phyloP scores from a whole-genome alignment of 2,329 filamentous ascomycete genomes.

The Cladosporium sp. region DNA sequence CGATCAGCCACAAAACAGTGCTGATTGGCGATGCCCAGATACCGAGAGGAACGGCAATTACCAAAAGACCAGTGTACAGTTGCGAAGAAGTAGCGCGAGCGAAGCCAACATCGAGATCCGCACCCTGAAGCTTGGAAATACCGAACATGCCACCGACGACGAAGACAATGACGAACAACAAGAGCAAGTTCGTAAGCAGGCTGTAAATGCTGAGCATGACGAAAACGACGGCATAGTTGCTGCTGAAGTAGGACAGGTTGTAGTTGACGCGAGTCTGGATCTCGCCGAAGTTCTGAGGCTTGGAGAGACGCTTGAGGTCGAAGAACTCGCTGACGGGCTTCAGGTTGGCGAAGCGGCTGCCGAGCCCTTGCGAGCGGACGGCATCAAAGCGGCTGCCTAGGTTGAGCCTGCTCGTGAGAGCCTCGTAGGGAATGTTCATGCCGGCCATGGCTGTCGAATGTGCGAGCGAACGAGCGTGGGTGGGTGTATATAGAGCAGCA shows the following conservation, averaged over 20 bases:
- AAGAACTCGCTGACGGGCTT: constrained; percentile 89
- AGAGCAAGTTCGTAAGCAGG: constrained; percentile 76
- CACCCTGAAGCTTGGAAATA: constrained; percentile 84
- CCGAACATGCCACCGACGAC: constrained; percentile 82
- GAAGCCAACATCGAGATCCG: constrained; percentile 80
- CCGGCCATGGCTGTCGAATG: constrained; percentile 41
- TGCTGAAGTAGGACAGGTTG: constrained; percentile 95
- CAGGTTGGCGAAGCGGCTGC: constrained; percentile 84
- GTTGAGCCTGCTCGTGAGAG: constrained; percentile 86
- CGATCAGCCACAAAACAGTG: constrained; percentile 91
- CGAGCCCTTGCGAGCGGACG: constrained; percentile 73
- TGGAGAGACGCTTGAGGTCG: constrained; percentile 91
- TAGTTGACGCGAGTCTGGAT: constrained; percentile 92
- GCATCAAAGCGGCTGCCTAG: constrained; percentile 78
- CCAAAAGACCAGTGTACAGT: constrained; percentile 83
- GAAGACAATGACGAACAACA: constrained; percentile 90
- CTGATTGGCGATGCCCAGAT: constrained; percentile 79
- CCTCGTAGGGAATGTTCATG: constrained; percentile 89
- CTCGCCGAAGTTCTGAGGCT: constrained; percentile 86
- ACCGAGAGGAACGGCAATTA: constrained; percentile 78
- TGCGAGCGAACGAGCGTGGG: constrained; percentile 1
- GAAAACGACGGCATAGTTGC: constrained; percentile 95
- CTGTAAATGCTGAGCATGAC: constrained; percentile 95
- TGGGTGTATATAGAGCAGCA: neutral
- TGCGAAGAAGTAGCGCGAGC: constrained; percentile 84